These are phyloP conservation scores for Vanrija pseudolonga DNA, from an alignment of 1,284 basidiomycete species.

Conservation along the genomic window DNA sequence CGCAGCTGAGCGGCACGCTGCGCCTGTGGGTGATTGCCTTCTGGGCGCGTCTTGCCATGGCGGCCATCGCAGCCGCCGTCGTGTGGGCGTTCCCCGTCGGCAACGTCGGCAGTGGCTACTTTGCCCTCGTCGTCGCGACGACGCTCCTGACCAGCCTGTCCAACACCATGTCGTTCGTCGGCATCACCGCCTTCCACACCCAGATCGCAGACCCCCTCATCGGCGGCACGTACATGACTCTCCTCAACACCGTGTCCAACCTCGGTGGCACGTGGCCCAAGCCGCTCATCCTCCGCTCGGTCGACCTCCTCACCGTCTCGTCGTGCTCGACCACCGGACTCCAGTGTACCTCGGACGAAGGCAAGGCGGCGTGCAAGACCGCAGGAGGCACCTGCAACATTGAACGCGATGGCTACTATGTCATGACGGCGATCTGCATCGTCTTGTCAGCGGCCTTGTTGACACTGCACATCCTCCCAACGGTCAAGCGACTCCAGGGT, in stretches of 20 bases:
- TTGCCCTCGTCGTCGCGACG: conserved; percentile 69
- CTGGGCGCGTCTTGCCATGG: conserved; percentile 75
- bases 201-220: conserved; percentile 95
- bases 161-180: conserved; percentile 94
- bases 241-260: conserved; percentile 94
- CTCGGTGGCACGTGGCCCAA: conserved; percentile 95
- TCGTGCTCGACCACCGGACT: conserved; percentile 63
- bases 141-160: conserved; percentile 84
- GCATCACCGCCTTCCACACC: conserved; percentile 97
- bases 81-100: conserved; percentile 74
- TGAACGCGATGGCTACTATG: conserved; percentile 88
- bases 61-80: conserved; percentile 67
- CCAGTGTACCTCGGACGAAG: conserved; percentile 86
- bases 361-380: conserved; percentile 71
- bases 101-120: conserved; percentile 59
- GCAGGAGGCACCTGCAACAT: conserved; percentile 77
- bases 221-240: conserved; percentile 96
- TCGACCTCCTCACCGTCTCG: conserved; percentile 80
- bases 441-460: conserved; percentile 68
- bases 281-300: conserved; percentile 56
- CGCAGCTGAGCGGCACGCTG: conserved; percentile 59
- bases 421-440: conserved; percentile 75
- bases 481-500: conserved; percentile 81
- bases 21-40: conserved; percentile 88
- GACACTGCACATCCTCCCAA: conserved; percentile 75